phyloP scores from a whole-genome alignment of 495 filamentous ascomycete species.

The Penicillium crystallinum region DNA sequence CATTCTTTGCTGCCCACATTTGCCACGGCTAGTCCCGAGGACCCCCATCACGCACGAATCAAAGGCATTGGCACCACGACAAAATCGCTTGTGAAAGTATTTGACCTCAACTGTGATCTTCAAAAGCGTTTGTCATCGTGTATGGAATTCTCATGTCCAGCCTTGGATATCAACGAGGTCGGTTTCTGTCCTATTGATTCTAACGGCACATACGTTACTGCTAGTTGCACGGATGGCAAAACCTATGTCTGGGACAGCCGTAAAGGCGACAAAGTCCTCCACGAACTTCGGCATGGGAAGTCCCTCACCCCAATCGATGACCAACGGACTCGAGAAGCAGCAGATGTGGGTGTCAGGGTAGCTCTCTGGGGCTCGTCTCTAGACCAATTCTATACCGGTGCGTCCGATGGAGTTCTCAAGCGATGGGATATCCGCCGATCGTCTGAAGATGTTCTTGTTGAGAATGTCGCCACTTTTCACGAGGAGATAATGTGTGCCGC shows the following conservation, averaged over 20 bases:
- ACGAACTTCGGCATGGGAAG: conserved; percentile 62
- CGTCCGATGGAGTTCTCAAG: conserved; percentile 82
- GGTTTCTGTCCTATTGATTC: conserved; percentile 44
- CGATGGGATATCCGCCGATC: conserved; percentile 73
- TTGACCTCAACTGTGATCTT: conserved; percentile 36
- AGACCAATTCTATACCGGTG: conserved; percentile 80
- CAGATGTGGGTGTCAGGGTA: conserved; percentile 79
- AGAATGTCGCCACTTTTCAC: conserved; percentile 47
- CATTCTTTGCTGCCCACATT: conserved; percentile 57
- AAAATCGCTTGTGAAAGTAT: conserved; percentile 46
- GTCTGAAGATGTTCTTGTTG: conserved; percentile 55
- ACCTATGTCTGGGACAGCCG: conserved; percentile 85
- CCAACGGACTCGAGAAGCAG: conserved; percentile 52
- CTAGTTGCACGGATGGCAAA: conserved; percentile 77
- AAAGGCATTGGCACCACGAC: conserved; percentile 34
- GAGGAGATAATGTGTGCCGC: conserved; percentile 55
- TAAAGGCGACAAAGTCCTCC: conserved; percentile 50
- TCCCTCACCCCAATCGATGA: conserved; percentile 59
- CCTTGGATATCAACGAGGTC: conserved; percentile 84
- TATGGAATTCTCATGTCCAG: conserved; percentile 61
- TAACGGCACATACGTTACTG: conserved; percentile 56
- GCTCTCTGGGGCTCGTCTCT: conserved; percentile 68
- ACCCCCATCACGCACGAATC: conserved; percentile 10
- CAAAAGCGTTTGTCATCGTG: conserved; percentile 18
- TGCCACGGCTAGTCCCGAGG: conserved; percentile 56